A percentile compares a stretch with the other conserved stretches of the same genome.
Evolutionary conservation across 2,329 filamentous ascomycete genomes (phyloP).

Genomic region (Leptographium lundbergii): DNA sequence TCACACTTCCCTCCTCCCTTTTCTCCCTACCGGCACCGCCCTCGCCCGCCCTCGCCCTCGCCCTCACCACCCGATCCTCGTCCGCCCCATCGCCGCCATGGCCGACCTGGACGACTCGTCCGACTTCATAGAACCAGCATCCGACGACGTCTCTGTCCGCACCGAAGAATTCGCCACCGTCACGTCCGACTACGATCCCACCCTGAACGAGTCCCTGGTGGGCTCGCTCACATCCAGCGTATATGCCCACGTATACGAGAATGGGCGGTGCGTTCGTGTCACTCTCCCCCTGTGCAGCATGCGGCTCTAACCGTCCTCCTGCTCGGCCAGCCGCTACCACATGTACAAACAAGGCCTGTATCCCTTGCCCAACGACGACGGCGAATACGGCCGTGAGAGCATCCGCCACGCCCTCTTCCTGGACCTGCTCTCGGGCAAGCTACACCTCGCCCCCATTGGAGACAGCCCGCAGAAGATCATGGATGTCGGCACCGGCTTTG

Average conservation of each 20-base stretch:
- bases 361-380: conserved; percentile 39
- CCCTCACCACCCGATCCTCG: background rate
- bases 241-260: conserved; percentile 23
- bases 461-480: conserved; percentile 34
- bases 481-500: conserved; percentile 36
- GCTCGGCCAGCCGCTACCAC: conserved; percentile 31
- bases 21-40: background rate
- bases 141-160: conserved; percentile 8
- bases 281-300: background rate
- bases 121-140: conserved; percentile 12
- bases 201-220: conserved; percentile 20
- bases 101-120: conserved; percentile 5
- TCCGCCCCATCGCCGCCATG: background rate
- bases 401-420: conserved; percentile 36
- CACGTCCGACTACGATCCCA: conserved; percentile 28
- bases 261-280: conserved; percentile 20
- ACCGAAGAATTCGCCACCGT: conserved; percentile 13
- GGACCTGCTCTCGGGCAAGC: conserved; percentile 29
- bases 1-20: background rate
- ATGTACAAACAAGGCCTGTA: conserved; percentile 32
- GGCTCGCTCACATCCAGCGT: conserved; percentile 28
- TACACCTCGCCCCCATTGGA: conserved; percentile 31
- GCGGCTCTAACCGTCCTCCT: background rate
- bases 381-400: conserved; percentile 34
- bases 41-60: background rate